These are phyloP conservation scores for Orbilia javanica DNA, from an alignment of 2,329 filamentous ascomycete genomes.

Conservation along the genomic window DNA sequence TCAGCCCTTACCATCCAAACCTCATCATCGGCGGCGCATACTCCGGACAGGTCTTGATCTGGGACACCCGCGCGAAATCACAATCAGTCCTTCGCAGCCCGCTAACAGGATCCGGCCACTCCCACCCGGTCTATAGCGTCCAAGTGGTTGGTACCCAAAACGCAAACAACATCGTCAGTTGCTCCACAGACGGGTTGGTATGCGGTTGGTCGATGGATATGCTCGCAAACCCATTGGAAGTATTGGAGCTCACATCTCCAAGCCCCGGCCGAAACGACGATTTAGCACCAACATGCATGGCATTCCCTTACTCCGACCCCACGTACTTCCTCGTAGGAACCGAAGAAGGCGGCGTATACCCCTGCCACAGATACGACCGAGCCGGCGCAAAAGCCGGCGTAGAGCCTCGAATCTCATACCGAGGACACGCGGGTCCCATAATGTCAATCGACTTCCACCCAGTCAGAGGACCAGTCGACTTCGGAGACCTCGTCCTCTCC, in stretches of 20 bases:
- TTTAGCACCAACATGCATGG: slow-evolving; percentile 91
- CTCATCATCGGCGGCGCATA: slow-evolving; percentile 96
- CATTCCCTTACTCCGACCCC: slow-evolving; percentile 93
- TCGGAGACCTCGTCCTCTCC: slow-evolving; percentile 93
- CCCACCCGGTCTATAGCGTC: slow-evolving; percentile 94
- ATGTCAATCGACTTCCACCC: slow-evolving; percentile 98
- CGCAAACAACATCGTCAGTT: slow-evolving; percentile 97
- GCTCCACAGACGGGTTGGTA: slow-evolving; percentile 94
- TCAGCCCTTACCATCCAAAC: slow-evolving; percentile 98
- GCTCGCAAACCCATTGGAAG: slow-evolving; percentile 95
- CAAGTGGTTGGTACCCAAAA: slow-evolving; percentile 98
- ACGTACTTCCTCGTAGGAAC: slow-evolving; percentile 98
- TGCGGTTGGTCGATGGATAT: slow-evolving; percentile 99
- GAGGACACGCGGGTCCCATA: slow-evolving; percentile 90
- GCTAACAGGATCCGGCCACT: slow-evolving; percentile 92
- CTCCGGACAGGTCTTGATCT: slow-evolving; percentile 93
- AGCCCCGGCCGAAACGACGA: slow-evolving; percentile 86
- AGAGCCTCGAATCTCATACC: slow-evolving; percentile 87
- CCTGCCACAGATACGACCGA: slow-evolving; percentile 96
- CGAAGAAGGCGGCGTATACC: slow-evolving; percentile 95
- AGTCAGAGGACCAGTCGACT: slow-evolving; percentile 88
- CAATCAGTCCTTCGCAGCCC: slow-evolving; percentile 96
- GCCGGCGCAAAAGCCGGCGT: slow-evolving; percentile 97
- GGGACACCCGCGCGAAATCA: slow-evolving; percentile 92
- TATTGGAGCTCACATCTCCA: slow-evolving; percentile 86